Evolutionary conservation across 768 basidiomycete species (phyloP).

Genomic region (Tylopilus cervinicoccineus): DNA sequence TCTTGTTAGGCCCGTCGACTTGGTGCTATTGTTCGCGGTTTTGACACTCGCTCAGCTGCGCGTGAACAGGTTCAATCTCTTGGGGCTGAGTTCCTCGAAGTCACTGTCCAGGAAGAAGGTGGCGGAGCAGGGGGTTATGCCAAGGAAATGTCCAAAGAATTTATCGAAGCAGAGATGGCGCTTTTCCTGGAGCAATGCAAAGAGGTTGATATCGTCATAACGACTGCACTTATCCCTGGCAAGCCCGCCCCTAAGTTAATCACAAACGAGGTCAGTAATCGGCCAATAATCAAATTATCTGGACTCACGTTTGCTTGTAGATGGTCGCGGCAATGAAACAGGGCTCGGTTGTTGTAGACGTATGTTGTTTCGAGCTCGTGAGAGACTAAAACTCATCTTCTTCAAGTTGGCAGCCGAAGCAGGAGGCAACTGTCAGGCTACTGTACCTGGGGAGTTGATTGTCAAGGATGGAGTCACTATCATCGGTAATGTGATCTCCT

Average conservation of each 20-base stretch:
- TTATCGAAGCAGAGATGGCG: slow-evolving; percentile 84
- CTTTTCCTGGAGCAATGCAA: slow-evolving; percentile 85
- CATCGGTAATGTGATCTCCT: slow-evolving; percentile 48
- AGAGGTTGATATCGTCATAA: slow-evolving; percentile 87
- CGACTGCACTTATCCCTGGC: slow-evolving; percentile 84
- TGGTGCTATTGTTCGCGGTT: slow-evolving; percentile 85
- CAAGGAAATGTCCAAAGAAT: slow-evolving; percentile 88
- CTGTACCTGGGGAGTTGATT: slow-evolving; percentile 68
- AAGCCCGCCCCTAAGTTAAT: slow-evolving; percentile 84
- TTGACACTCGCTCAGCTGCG: slow-evolving; percentile 81
- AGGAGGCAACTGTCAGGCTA: slow-evolving; percentile 87
- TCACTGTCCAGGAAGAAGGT: slow-evolving; percentile 75
- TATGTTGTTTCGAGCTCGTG: slow-evolving; percentile 12
- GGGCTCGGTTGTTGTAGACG: slow-evolving; percentile 84
- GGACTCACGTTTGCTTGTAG: slow-evolving; percentile 23
- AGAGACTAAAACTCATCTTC: slow-evolving; percentile 12
- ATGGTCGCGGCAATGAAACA: slow-evolving; percentile 92
- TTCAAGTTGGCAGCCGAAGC: slow-evolving; percentile 65
- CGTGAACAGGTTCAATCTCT: slow-evolving; percentile 88
- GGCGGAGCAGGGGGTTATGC: slow-evolving; percentile 83
- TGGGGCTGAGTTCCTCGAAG: slow-evolving; percentile 88
- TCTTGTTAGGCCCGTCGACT: slow-evolving; percentile 65
- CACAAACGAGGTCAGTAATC: slow-evolving; percentile 50
- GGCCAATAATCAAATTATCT: neutral
- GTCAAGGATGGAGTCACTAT: slow-evolving; percentile 76